A percentile compares a stretch with the other conserved stretches of the same genome.
These are phyloP conservation scores for Acanthamoeba lenticulata DNA, from an alignment of 208 protist species.

Conservation along the genomic window DNA sequence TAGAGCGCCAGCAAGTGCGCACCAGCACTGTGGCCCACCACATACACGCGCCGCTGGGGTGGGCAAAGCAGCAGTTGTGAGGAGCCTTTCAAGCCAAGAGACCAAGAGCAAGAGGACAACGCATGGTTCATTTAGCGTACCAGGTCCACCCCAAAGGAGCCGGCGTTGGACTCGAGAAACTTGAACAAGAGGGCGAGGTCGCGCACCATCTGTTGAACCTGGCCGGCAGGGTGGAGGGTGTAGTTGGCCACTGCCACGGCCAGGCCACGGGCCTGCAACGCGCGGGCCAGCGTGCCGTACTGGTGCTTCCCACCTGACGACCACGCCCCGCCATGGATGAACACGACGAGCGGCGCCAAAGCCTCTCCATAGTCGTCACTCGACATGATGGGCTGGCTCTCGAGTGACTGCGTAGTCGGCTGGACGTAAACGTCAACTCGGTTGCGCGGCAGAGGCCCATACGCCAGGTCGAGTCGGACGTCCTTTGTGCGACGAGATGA, in stretches of 20 bases:
- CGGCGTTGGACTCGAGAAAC: neutral
- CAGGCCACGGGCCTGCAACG: neutral
- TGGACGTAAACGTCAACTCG: neutral
- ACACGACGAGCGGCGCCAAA: neutral
- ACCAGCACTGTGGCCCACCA: constrained; percentile 45
- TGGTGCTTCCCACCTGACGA: constrained; percentile 24
- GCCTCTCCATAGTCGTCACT: too few relatives aligned
- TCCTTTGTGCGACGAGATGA: neutral
- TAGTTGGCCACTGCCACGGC: constrained; percentile 22
- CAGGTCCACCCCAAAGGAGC: neutral
- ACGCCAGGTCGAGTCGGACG: neutral
- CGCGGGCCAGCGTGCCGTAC: neutral
- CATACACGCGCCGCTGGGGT: neutral
- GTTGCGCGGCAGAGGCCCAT: constrained; percentile 4
- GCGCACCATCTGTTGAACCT: constrained; percentile 50
- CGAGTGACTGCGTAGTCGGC: too few relatives aligned
- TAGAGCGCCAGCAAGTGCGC: constrained; percentile 50
- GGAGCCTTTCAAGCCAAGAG: neutral
- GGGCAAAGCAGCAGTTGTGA: neutral
- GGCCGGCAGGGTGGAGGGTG: constrained; percentile 20
- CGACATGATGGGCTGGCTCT: neutral
- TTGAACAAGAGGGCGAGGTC: constrained; percentile 21
- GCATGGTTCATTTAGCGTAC: neutral
- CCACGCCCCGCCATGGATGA: constrained; percentile 45
- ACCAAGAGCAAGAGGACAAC: neutral